A percentile compares a stretch with the other conserved stretches of the same genome.
Conservation (phyloP, 257 asterid species). For the Nicotiana undulata region DNA sequence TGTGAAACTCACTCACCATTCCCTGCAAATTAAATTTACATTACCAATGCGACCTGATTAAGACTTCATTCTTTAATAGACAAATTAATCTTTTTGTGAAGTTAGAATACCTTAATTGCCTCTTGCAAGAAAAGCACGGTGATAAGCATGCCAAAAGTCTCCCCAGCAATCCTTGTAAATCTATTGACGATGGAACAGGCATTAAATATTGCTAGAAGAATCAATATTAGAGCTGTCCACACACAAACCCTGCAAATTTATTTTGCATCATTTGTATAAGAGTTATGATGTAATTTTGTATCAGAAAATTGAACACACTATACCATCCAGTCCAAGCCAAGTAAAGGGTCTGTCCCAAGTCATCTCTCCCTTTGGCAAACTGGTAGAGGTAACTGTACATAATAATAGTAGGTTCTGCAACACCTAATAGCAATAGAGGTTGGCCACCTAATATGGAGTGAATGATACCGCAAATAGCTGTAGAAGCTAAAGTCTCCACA, state of each 20-base stretch:
- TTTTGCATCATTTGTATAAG: neutral
- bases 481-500: slow-evolving; percentile 5
- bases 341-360: slow-evolving; percentile 3
- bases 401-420: slow-evolving; percentile 8
- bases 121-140: slow-evolving; percentile 6
- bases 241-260: slow-evolving; percentile 4
- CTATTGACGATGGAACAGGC: neutral
- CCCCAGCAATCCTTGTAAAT: slow-evolving; percentile 8
- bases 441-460: slow-evolving; percentile 10
- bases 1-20: neutral
- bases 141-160: slow-evolving; percentile 6
- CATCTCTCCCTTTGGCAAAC: neutral
- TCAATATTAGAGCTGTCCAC: slow-evolving; percentile 1
- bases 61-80: neutral
- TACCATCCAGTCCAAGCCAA: slow-evolving; percentile 12
- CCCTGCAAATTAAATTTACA: neutral
- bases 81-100: neutral
- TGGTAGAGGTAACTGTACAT: slow-evolving; percentile 6
- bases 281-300: too few species aligned
- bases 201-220: neutral
- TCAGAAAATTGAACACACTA: neutral
- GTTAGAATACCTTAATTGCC: neutral
- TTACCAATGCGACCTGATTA: neutral
- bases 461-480: slow-evolving; percentile 7
- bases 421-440: slow-evolving; percentile 5